Percentiles rank a stretch among this genome's conserved stretches.
Conservation (phyloP, 2,329 filamentous ascomycete species). For the Shiraia bambusicola region DNA sequence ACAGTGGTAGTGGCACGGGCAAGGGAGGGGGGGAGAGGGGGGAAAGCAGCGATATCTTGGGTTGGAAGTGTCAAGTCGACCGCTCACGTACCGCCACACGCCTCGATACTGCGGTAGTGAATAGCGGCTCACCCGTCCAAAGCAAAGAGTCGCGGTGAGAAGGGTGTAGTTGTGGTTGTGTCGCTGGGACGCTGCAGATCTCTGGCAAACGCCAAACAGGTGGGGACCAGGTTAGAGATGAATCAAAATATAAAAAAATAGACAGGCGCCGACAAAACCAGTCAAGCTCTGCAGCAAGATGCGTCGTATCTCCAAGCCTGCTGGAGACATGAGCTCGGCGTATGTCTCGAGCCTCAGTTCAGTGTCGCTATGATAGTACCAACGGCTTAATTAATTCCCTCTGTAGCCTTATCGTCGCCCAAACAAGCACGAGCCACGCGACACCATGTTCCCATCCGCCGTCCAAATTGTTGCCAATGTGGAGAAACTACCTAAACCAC, state of each 20-base stretch:
- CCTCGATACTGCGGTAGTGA: neutral
- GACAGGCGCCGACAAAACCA: neutral
- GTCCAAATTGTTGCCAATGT: too few species aligned
- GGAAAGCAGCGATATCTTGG: conserved; percentile 2
- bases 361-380: conserved; percentile 1
- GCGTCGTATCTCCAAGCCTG: conserved; percentile 1
- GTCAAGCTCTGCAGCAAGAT: neutral
- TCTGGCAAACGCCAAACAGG: too few species aligned
- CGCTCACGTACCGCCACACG: conserved; percentile 33
- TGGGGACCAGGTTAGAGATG: too few species aligned
- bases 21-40: conserved; percentile 2
- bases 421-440: conserved; percentile 6
- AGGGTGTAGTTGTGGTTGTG: conserved; percentile 13
- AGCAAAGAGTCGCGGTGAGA: conserved; percentile 16
- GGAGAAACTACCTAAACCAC: neutral
- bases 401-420: conserved; percentile 2
- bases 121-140: conserved; percentile 8
- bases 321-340: conserved; percentile 5
- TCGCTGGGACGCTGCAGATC: neutral
- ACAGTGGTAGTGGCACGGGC: conserved; percentile 1
- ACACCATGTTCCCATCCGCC: neutral
- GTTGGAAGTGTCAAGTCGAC: conserved; percentile 14
- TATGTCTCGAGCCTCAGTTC: conserved; percentile 8
- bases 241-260: neutral
- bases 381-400: too few species aligned